Evolutionary conservation across 805 yeast species (phyloP), one percentile per base, ranked within the genome.

Genomic region (Lipomyces kockii): DNA sequence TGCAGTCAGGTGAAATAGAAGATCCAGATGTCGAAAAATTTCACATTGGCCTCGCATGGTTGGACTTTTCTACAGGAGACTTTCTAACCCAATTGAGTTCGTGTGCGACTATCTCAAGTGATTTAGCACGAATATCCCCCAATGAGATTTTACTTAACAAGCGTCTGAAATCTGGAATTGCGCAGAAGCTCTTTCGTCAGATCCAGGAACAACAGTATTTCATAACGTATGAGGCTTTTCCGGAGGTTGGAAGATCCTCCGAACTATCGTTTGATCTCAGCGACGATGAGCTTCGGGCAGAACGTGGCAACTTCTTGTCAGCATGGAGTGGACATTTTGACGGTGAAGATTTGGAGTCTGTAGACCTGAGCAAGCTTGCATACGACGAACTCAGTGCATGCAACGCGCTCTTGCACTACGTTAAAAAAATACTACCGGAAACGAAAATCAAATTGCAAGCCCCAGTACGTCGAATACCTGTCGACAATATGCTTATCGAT

Each of bases 41-140:
- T 27, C 62, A 63, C 37, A 82, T 92, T 2, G 97, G 97, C 0
- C 73, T 95, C 0, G 84, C 92, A 35, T 95, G 98, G 98, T 85
- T 89, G 55, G 99, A 95, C 78, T 81, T 94, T 0, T 89, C 95
- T 0, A 86, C 94, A 0, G 98, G 98, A 0, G 87, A 87, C 27
- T 85, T 91, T 57, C 86, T 82, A 73, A 89, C 89, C 2, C 91
- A 91, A 74, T 85, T 85, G 59, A 85, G 91, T 0, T 82, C 84
- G 0, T 74, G 88, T 25, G 84, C 82, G 4, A 88, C 87, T 32
- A 78, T 93, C 2, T 82, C 87, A 60, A 84, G 95, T 5, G 91
- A 91, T 54, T 79, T 95, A 0, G 82, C 94, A 0, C 83, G 98
- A 66, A 87, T 95, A 6, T 83, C 83, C 59, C 98, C 99, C 0